Base-by-base conservation (phyloP, 2,329 filamentous ascomycete genomes). In the Talaromyces verruculosus region DNA sequence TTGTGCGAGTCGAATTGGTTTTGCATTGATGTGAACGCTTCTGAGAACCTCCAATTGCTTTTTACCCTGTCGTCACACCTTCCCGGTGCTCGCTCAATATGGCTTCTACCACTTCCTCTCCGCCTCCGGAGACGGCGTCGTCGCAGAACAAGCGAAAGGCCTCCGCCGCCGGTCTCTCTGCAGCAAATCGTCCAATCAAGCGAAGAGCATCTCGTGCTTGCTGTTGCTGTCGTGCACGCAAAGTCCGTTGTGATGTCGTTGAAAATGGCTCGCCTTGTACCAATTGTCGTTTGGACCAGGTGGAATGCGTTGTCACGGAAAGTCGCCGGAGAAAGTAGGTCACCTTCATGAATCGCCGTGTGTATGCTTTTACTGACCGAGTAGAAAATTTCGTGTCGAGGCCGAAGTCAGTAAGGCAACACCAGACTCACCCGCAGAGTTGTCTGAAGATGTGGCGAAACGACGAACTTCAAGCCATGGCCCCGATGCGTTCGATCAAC, bases 201-300 rank as follows among this genome's bases (percentile, higher is more conserved):
- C 86, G 93, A 73, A 87, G 93, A 74, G 93, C 93, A n/a, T 92
- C 93, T 10, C 91, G 94, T 72, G 93, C 93, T 19, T 97, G 93
- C 77, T 91, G 92, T 68, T 92, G 90, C 72, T 97, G 93, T 79
- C 87, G 93, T 72, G 89, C 91, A 65, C 88, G 93, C 75, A 97
- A 97, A 78, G 93, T 97, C 49, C 88, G 93, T 65, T 97, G 93
- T 82, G 93, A 97, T 81, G 93, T 97, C 65, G 92, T 95, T 67
- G 92, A 96, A 78, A 87, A 88, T 77, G 90, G 90, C 59, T 89
- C 89, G 51, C 92, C 92, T 1, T 96, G 92, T 78, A 93, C 91
- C 65, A 96, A 96, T 78, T 96, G 92, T 80, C 85, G 91, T 25
- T 72, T 83, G 70, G 82, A 84, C 66, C 81, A 82, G 68, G 81